These are phyloP conservation scores for Dissophora globulifera DNA, from an alignment of 192 early-diverging fungal species.

Conservation along the genomic window DNA sequence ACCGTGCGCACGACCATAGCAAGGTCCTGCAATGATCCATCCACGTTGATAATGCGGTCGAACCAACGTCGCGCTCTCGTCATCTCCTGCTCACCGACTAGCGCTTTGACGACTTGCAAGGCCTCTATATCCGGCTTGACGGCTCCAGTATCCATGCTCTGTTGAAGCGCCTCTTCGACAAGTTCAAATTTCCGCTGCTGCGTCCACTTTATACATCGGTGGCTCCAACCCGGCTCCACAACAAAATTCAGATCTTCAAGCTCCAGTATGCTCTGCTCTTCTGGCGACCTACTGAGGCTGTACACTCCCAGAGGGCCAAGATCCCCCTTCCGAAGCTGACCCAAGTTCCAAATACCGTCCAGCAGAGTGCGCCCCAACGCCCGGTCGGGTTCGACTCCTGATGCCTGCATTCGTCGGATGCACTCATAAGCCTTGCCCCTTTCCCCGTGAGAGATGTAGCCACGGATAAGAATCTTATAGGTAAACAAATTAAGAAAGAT, in stretches of 20 bases:
- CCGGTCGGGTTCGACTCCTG: slow-evolving; percentile 37
- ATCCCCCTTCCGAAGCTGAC: slow-evolving; percentile 25
- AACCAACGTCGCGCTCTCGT: slow-evolving; percentile 35
- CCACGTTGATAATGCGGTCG: background rate
- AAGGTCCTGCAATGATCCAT: background rate
- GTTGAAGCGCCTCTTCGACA: slow-evolving; percentile 34
- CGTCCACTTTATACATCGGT: slow-evolving; percentile 21
- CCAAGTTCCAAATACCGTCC: slow-evolving; percentile 27
- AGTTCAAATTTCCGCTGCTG: slow-evolving; percentile 13
- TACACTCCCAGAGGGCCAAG: slow-evolving; percentile 10
- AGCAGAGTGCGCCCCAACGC: slow-evolving; percentile 34
- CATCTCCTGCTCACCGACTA: slow-evolving; percentile 26
- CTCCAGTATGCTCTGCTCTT: background rate
- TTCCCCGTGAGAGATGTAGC: slow-evolving; percentile 30
- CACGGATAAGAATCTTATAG: slow-evolving; percentile 42
- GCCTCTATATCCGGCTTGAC: slow-evolving; percentile 2
- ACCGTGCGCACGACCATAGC: background rate
- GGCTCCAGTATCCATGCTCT: background rate
- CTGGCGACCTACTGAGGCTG: background rate
- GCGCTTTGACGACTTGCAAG: slow-evolving; percentile 18
- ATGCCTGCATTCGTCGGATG: slow-evolving; percentile 21
- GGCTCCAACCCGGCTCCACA: slow-evolving; percentile 23
- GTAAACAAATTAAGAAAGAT: slow-evolving; percentile 37
- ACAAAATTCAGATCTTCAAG: slow-evolving; percentile 7
- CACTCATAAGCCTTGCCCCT: slow-evolving; percentile 33